These are phyloP conservation scores for Aspergillus tanneri DNA, from an alignment of 2,329 filamentous ascomycete species.

Conservation along the genomic window DNA sequence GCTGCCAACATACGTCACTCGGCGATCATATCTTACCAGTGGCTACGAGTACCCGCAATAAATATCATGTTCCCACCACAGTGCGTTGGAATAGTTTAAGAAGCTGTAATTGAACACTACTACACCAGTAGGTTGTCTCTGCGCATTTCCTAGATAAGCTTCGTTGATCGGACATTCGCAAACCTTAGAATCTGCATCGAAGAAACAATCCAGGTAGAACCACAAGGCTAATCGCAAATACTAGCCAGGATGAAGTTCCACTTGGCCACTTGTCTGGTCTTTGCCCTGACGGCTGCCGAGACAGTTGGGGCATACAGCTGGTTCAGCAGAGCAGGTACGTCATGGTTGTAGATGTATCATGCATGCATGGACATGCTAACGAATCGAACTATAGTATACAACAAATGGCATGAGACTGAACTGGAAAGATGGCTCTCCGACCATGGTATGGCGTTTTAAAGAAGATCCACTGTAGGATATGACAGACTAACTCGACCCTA, in stretches of 20 bases:
- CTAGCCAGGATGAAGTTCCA: slow-evolving; percentile 72
- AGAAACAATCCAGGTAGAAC: neutral
- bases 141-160: neutral
- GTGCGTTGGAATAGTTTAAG: too few relatives aligned
- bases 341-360: neutral
- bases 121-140: neutral
- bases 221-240: neutral
- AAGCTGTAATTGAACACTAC: neutral
- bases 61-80: neutral
- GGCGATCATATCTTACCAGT: slow-evolving; percentile 28
- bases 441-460: slow-evolving; percentile 51
- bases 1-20: slow-evolving; percentile 31
- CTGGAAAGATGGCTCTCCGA: slow-evolving; percentile 96
- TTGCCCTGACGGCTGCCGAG: slow-evolving; percentile 67
- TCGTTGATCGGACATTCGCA: neutral
- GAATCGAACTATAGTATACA: slow-evolving; percentile 68
- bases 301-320: slow-evolving; percentile 72
- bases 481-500: slow-evolving; percentile 17
- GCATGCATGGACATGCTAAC: slow-evolving; percentile 1
- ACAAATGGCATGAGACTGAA: slow-evolving; percentile 98
- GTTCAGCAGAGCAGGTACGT: slow-evolving; percentile 82
- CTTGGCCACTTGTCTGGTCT: slow-evolving; percentile 65
- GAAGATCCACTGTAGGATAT: neutral
- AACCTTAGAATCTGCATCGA: neutral
- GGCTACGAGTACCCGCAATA: slow-evolving; percentile 4